Conservation (phyloP, 805 yeast genomes). For the Priceomyces medius region DNA sequence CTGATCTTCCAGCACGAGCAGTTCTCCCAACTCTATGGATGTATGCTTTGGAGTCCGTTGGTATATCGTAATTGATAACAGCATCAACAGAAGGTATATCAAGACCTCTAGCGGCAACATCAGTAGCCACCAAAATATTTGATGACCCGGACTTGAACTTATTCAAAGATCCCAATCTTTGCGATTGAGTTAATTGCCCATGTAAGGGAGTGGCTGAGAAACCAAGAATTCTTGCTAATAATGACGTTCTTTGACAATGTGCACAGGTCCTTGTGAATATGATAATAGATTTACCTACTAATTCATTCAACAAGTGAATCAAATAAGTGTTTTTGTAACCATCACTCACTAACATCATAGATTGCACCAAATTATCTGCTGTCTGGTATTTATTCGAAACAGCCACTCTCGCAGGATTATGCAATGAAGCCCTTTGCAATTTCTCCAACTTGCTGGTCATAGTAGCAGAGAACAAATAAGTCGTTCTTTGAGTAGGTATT, state of each 20-base stretch:
- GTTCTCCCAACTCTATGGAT: slow-evolving; percentile 93
- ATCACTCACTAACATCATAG: slow-evolving; percentile 86
- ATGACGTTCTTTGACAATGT: slow-evolving; percentile 87
- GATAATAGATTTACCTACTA: slow-evolving; percentile 79
- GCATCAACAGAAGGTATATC: slow-evolving; percentile 80
- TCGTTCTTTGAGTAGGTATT: slow-evolving; percentile 81
- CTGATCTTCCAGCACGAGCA: slow-evolving; percentile 90
- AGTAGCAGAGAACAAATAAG: slow-evolving; percentile 92
- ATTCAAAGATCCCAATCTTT: slow-evolving; percentile 78
- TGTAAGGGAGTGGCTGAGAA: slow-evolving; percentile 91
- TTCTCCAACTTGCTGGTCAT: slow-evolving; percentile 95
- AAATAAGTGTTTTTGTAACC: slow-evolving; percentile 88
- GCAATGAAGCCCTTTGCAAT: slow-evolving; percentile 86
- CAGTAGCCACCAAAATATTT: slow-evolving; percentile 74
- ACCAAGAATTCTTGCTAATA: slow-evolving; percentile 75
- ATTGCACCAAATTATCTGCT: slow-evolving; percentile 89
- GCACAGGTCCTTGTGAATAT: slow-evolving; percentile 94
- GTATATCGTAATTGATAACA: slow-evolving; percentile 76
- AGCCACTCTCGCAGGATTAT: slow-evolving; percentile 86
- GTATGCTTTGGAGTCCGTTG: slow-evolving; percentile 81
- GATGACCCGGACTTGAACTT: slow-evolving; percentile 73
- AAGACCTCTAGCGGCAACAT: slow-evolving; percentile 86
- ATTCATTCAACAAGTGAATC: slow-evolving; percentile 79
- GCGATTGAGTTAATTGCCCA: slow-evolving; percentile 86
- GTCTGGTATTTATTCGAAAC: slow-evolving; percentile 88